Percentiles rank a stretch among this genome's conserved stretches.
Conservation (phyloP, 768 basidiomycete genomes). For the Agrocybe pediades region DNA sequence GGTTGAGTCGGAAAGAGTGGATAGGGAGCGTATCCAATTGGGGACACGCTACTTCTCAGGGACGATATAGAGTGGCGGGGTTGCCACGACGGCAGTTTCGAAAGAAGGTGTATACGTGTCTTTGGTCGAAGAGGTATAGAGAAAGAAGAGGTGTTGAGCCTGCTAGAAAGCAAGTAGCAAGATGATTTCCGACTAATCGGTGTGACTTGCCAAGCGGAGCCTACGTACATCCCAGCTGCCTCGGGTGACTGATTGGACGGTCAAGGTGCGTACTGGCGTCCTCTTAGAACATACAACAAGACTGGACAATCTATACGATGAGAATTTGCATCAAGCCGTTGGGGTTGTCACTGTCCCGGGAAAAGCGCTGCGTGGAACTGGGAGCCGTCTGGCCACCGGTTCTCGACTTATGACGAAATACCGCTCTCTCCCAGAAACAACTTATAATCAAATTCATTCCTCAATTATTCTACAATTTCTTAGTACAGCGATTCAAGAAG, state of each 20-base stretch:
- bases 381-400: background rate
- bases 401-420: background rate
- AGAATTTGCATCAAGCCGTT: background rate
- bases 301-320: background rate
- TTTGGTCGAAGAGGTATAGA: background rate
- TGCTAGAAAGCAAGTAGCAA: constrained; percentile 3
- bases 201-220: constrained; percentile 14
- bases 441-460: background rate
- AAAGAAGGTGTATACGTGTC: constrained; percentile 21
- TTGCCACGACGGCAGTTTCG: constrained; percentile 21
- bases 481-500: constrained; percentile 40
- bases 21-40: constrained; percentile 12
- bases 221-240: constrained; percentile 1
- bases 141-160: background rate
- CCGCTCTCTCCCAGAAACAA: background rate
- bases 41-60: constrained; percentile 22
- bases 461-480: background rate
- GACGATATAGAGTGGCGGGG: constrained; percentile 11
- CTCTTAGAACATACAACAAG: background rate
- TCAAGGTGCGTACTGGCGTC: background rate
- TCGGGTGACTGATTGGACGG: background rate
- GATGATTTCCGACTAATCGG: constrained; percentile 12
- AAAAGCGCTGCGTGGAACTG: background rate
- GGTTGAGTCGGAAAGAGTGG: constrained; percentile 6
- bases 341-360: background rate